phyloP scores from a whole-genome alignment of 306 rosid species.

The Cucurbita maxima region DNA sequence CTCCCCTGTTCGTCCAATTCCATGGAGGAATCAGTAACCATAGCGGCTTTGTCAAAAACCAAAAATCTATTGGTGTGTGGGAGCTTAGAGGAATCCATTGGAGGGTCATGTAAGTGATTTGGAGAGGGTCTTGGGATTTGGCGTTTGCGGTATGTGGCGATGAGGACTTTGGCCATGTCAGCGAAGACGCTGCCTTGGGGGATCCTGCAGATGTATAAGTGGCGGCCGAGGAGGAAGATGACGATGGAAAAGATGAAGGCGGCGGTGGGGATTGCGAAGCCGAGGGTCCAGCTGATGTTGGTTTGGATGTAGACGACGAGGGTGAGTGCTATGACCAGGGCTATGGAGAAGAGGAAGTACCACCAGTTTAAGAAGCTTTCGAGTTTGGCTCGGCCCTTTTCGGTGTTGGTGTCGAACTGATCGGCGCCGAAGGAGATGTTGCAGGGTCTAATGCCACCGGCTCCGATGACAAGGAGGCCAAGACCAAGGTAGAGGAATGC shows the following conservation, averaged over 20 bases:
- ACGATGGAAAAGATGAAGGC: constrained; percentile 27
- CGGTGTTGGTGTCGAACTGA: constrained; percentile 36
- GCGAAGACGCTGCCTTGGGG: constrained; percentile 32
- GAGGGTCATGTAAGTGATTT: constrained; percentile 20
- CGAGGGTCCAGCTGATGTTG: constrained; percentile 34
- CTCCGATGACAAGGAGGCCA: constrained; percentile 31
- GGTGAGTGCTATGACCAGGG: constrained; percentile 43
- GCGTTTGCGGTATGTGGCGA: constrained; percentile 21
- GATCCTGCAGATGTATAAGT: constrained; percentile 14
- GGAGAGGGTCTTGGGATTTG: constrained; percentile 1
- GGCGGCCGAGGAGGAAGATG: constrained; percentile 24
- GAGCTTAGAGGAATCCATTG: neutral
- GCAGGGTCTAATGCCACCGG: constrained; percentile 51
- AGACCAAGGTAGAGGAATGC: constrained; percentile 26
- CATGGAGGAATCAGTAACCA: constrained; percentile 13
- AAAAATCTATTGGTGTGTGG: constrained; percentile 22
- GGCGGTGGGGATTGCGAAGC: constrained; percentile 35
- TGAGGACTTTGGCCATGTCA: constrained; percentile 23
- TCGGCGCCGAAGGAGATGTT: constrained; percentile 69
- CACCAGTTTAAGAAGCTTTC: constrained; percentile 61
- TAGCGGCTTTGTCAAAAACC: constrained; percentile 35
- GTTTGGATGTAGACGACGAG: constrained; percentile 35
- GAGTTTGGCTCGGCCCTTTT: constrained; percentile 33
- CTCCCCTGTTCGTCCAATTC: constrained; percentile 26
- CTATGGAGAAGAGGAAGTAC: constrained; percentile 34